Evolutionary conservation across 1,139 yeast species (phyloP).

Genomic region (Debaryomyces fabryi): DNA sequence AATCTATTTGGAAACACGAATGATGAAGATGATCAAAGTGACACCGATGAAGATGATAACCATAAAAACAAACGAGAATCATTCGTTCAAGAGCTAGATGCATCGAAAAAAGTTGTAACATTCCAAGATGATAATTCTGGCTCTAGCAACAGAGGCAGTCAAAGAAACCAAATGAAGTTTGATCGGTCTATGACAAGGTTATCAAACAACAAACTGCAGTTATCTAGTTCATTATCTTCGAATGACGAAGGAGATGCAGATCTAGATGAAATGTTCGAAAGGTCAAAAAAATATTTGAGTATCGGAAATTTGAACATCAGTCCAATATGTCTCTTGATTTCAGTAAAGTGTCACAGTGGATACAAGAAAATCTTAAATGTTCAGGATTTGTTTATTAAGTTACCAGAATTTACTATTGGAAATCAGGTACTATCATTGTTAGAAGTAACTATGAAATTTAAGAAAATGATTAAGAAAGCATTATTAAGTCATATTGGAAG

Average conservation of each 20-base stretch:
- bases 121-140: slow-evolving; percentile 3
- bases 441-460: slow-evolving; percentile 56
- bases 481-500: slow-evolving; percentile 61
- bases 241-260: slow-evolving; percentile 1
- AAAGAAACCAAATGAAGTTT: slow-evolving; percentile 2
- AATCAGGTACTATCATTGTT: slow-evolving; percentile 54
- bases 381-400: slow-evolving; percentile 52
- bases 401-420: slow-evolving; percentile 55
- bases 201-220: slow-evolving; percentile 8
- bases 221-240: slow-evolving; percentile 1
- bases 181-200: slow-evolving; percentile 11
- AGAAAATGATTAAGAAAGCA: slow-evolving; percentile 53
- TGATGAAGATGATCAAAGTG: slow-evolving; percentile 14
- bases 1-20: slow-evolving; percentile 22
- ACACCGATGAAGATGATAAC: slow-evolving; percentile 12
- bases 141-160: background rate
- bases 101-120: slow-evolving; percentile 15
- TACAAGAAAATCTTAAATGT: slow-evolving; percentile 61
- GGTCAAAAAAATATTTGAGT: slow-evolving; percentile 62
- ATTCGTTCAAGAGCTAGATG: slow-evolving; percentile 18
- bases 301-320: slow-evolving; percentile 51
- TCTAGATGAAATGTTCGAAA: slow-evolving; percentile 51
- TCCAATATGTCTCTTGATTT: slow-evolving; percentile 53
- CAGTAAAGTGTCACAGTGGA: slow-evolving; percentile 60
- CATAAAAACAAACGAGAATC: slow-evolving; percentile 13